A percentile compares a stretch with the other conserved stretches of the same genome.
Conservation (phyloP, 805 yeast genomes). For the Ogataea siamensis region DNA sequence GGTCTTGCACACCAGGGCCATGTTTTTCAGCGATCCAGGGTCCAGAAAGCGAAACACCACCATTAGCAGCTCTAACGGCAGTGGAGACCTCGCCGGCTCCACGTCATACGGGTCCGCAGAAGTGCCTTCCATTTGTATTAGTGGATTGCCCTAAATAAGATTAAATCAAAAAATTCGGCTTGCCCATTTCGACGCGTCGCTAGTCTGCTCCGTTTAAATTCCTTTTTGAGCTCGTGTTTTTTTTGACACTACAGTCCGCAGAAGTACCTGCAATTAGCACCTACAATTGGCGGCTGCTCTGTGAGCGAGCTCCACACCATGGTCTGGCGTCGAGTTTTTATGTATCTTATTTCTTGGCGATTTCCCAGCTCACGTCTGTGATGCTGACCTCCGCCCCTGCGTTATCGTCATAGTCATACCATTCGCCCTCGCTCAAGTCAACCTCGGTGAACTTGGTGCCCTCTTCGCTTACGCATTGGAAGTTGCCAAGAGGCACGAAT, state of each 20-base stretch:
- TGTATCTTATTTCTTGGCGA: constrained; percentile 36
- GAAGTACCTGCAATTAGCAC: no score
- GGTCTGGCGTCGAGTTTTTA: background rate
- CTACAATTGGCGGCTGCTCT: background rate
- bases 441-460: constrained; percentile 57
- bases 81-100: constrained; percentile 1
- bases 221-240: background rate
- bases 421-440: constrained; percentile 76
- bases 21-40: constrained; percentile 39
- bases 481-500: constrained; percentile 65
- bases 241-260: background rate
- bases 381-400: constrained; percentile 78
- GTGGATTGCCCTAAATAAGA: background rate
- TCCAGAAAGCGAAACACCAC: constrained; percentile 46
- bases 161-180: background rate
- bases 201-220: background rate
- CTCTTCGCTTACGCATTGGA: constrained; percentile 49
- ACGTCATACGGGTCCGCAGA: background rate
- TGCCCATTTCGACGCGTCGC: constrained; percentile 1
- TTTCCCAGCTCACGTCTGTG: constrained; percentile 67
- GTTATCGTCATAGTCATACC: constrained; percentile 94
- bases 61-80: constrained; percentile 46
- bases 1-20: constrained; percentile 45
- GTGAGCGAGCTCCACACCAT: background rate
- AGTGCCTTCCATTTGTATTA: background rate